A percentile compares a stretch with the other conserved stretches of the same genome.
Conservation (phyloP, 1,284 basidiomycete species). For the Moesziomyces sp. region DNA sequence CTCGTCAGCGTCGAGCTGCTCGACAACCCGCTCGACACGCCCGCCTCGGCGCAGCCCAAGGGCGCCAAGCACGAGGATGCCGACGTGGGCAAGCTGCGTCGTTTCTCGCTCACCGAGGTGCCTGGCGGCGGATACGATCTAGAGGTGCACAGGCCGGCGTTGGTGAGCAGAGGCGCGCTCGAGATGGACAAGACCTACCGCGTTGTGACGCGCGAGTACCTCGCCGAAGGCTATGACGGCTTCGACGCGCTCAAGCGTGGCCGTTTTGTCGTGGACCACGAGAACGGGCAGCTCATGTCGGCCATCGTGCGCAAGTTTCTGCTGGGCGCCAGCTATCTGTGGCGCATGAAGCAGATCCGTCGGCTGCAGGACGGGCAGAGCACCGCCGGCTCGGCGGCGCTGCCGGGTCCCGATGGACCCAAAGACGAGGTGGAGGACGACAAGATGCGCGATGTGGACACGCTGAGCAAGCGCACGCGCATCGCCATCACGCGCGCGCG, state of each 20-base stretch:
- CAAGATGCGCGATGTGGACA: conserved; percentile 3
- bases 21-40: conserved; percentile 39
- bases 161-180: conserved; percentile 40
- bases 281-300: conserved; percentile 83
- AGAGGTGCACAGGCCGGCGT: conserved; percentile 45
- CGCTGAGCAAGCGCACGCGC: conserved; percentile 24
- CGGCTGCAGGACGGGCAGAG: conserved; percentile 12
- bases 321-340: conserved; percentile 72
- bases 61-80: conserved; percentile 8
- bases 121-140: conserved; percentile 34
- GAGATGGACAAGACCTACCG: conserved; percentile 71
- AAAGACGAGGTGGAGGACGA: neutral
- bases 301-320: conserved; percentile 85
- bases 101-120: conserved; percentile 33
- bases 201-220: conserved; percentile 80
- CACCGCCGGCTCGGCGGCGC: neutral
- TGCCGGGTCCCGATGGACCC: neutral
- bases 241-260: conserved; percentile 78
- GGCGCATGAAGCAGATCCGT: conserved; percentile 55
- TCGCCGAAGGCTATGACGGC: conserved; percentile 79
- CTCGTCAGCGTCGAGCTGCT: conserved; percentile 55
- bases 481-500: conserved; percentile 29
- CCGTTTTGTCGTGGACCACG: conserved; percentile 82
- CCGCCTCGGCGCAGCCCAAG: conserved; percentile 1
- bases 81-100: conserved; percentile 20